Evolutionary conservation across 2,329 filamentous ascomycete genomes (phyloP).

Genomic region (Hawksworthiomyces lignivorus): DNA sequence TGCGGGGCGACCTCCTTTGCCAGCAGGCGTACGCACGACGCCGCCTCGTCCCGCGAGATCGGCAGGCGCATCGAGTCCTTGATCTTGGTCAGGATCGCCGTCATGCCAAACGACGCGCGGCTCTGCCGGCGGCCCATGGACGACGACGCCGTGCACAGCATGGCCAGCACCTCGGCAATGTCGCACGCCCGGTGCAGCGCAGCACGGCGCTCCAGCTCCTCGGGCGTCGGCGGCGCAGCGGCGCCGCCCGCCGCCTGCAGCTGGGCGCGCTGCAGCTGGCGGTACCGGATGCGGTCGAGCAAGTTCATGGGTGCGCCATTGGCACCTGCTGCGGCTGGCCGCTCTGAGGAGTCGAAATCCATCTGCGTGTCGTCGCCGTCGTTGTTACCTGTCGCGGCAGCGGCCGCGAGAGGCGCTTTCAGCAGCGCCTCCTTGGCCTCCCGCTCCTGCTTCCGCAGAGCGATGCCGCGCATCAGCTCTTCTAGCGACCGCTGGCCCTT

Average conservation of each 20-base stretch:
- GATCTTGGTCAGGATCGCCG: slow-evolving; percentile 54
- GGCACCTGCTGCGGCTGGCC: background rate
- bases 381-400: background rate
- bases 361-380: slow-evolving; percentile 4
- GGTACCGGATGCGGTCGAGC: slow-evolving; percentile 67
- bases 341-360: background rate
- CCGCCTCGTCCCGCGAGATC: slow-evolving; percentile 45
- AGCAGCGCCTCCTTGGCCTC: slow-evolving; percentile 24
- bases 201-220: slow-evolving; percentile 51
- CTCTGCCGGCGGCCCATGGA: slow-evolving; percentile 32
- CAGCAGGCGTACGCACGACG: slow-evolving; percentile 42
- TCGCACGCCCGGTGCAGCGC: slow-evolving; percentile 63
- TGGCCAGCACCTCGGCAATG: slow-evolving; percentile 58
- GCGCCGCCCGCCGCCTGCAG: slow-evolving; percentile 31
- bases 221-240: slow-evolving; percentile 34
- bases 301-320: slow-evolving; percentile 48
- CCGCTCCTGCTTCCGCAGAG: slow-evolving; percentile 41
- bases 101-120: slow-evolving; percentile 58
- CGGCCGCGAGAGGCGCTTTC: slow-evolving; percentile 22
- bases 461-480: slow-evolving; percentile 58
- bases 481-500: slow-evolving; percentile 64
- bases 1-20: slow-evolving; percentile 48
- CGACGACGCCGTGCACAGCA: slow-evolving; percentile 50
- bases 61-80: slow-evolving; percentile 57
- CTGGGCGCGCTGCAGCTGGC: slow-evolving; percentile 46